Conservation (phyloP, 108 stramenopile species). For the Discostella stelligeroides region DNA sequence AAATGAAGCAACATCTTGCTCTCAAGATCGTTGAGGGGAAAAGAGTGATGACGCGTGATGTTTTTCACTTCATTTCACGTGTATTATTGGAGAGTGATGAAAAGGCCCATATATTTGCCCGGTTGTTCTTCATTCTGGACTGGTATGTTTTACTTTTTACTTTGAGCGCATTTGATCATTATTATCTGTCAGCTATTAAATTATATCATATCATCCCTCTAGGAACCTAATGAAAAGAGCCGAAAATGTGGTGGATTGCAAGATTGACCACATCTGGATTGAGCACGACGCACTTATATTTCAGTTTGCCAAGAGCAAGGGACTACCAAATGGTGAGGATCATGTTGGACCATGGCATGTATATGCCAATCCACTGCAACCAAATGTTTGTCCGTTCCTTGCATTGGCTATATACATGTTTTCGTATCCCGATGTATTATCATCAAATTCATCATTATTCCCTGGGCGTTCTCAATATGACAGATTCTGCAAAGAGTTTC, state of each 20-base stretch:
- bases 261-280: not conserved
- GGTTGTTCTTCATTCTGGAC: no score
- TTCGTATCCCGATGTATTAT: not conserved
- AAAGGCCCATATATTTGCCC: no score
- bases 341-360: slow-evolving; percentile 14
- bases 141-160: no score
- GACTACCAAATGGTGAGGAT: not conserved
- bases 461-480: slow-evolving; percentile 17
- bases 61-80: no score
- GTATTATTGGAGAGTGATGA: no score
- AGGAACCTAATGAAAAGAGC: slow-evolving; percentile 11
- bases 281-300: slow-evolving; percentile 8
- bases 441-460: not conserved
- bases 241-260: not conserved
- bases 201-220: no score
- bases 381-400: slow-evolving; percentile 3
- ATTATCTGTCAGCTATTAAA: no score
- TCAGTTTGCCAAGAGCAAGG: slow-evolving; percentile 12
- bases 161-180: no score
- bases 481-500: slow-evolving; percentile 7
- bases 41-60: no score
- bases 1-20: no score
- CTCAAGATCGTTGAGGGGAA: no score
- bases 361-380: slow-evolving; percentile 1
- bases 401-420: not conserved